Evolutionary conservation across 768 basidiomycete genomes (phyloP), one percentile per base, ranked within the genome.

Genomic region (Boletellus sp.): DNA sequence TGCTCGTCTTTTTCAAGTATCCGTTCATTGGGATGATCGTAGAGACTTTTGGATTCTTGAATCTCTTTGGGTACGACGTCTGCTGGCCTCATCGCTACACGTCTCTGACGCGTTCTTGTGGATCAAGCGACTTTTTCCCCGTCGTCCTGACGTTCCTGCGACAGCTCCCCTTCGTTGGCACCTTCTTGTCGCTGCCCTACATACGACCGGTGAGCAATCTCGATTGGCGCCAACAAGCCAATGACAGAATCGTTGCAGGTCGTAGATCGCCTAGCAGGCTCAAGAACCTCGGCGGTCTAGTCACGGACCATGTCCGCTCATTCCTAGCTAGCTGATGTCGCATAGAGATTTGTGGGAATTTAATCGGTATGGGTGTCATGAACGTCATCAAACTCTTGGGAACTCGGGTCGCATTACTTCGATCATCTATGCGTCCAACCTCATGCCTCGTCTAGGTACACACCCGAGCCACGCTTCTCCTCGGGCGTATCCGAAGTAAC

Each of bases 91-190:
- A 10, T 17, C 36, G 9, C 31, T 6, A 28, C 40, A n/a, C 7
- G 22, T 45, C 26, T 40, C 50, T 59, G 26, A 54, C 41, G 26
- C n/a, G 3, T 45, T 20, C n/a, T 38, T 3, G 16, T 9, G 11
- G 28, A 26, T 35, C 40, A 72, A 98, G 95, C 39, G 95, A 97
- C 72, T 99, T 99, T 77, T 98, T 98, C 81, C 96, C 96, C 6
- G 96, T 98, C 52, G 87, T 99, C 48, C 75, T 99, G 43, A 94
- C 92, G n/a, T 97, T 98, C 77, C 72, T 98, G 55, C 80, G 94
- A 48, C 95, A 97, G 72, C 67, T 98, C 40, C 95, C 96, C 5
- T 84, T 96, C 56, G 78, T 99, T 49, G 95, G 96, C 23, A 90
- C 84, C 0, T 68, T 90, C 54, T 70, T 99, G 42, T 87, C 88